A percentile compares a stretch with the other conserved stretches of the same genome.
phyloP scores from a whole-genome alignment of 495 filamentous ascomycete species.

The Neurospora sp. region DNA sequence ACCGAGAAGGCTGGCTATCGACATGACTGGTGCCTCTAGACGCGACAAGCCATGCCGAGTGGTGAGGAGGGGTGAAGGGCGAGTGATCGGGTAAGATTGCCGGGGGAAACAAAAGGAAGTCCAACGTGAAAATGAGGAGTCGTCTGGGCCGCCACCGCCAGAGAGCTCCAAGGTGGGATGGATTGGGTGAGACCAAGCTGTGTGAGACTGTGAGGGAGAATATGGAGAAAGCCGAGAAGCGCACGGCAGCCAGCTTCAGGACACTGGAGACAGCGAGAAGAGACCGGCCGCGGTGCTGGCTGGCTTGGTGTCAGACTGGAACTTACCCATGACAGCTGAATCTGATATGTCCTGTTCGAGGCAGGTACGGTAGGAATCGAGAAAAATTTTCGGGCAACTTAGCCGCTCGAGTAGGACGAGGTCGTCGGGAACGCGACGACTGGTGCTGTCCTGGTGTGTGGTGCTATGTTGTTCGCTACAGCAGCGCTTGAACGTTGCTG shows the following conservation, averaged over 20 bases:
- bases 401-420: conserved; percentile 29
- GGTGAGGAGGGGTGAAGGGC: neutral
- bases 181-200: neutral
- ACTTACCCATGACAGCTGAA: conserved; percentile 32
- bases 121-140: neutral
- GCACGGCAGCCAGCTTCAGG: neutral
- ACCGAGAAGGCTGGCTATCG: neutral
- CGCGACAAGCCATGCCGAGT: neutral
- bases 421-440: conserved; percentile 24
- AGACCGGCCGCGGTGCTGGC: neutral
- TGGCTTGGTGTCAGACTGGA: neutral
- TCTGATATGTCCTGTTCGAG: neutral
- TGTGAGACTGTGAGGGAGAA: neutral
- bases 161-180: neutral
- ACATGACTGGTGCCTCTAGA: neutral
- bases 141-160: neutral
- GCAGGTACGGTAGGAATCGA: conserved; percentile 11
- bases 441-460: conserved; percentile 12
- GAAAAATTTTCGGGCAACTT: conserved; percentile 28
- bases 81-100: neutral
- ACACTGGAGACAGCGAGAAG: neutral
- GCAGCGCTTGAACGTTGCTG: conserved; percentile 12
- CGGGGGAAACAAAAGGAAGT: neutral
- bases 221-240: neutral
- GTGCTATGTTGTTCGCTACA: conserved; percentile 18